Base-by-base conservation (phyloP, 768 basidiomycete genomes). In the Agaricus subrufescens region DNA sequence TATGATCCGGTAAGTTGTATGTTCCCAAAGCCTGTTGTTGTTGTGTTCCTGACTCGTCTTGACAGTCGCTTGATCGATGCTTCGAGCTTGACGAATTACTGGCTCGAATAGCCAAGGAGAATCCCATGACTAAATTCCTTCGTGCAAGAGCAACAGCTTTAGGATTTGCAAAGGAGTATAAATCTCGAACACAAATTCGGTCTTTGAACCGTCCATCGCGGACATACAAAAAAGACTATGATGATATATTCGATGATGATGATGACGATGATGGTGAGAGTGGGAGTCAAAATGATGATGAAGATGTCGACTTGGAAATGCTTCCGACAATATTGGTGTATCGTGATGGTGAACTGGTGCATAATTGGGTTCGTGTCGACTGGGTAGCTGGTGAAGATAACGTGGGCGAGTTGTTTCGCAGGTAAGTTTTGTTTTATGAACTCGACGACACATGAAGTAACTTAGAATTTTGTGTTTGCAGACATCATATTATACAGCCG, bases 311-410 rank as follows among this genome's bases (percentile, higher is more conserved):
- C 62, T 79, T 85, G 3, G 89, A 91, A 65, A 82, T 91, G 77
- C 75, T 91, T 27, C 89, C 90, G 0, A 91, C 89, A 1, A 67
- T 91, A 65, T 77, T 91, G 11, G 87, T 89, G 3, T 92, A 92
- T 62, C 86, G 84, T 15, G 84, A 81, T 56, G 89, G 91, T 15
- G 83, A 90, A 58, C 80, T 93, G n/a, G 82, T 91, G n/a, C 81
- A 90, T 62, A 89, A 89, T 48, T 93, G 91, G 91, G 87, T 93
- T 8, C 77, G 91, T 26, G 89, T 92, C 3, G 90, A 93, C 66
- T 92, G 89, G 91, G 89, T 90, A 67, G 88, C 86, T 0, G 85
- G 84, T 11, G 64, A 71, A 34, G 78, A 77, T n/a, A 87, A 84
- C 26, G 64, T 91, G 0, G 85, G 89, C 59, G 87, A 88, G 44